Conservation (phyloP, 352 stramenopile genomes). For the Globisporangium cylindrosporum region DNA sequence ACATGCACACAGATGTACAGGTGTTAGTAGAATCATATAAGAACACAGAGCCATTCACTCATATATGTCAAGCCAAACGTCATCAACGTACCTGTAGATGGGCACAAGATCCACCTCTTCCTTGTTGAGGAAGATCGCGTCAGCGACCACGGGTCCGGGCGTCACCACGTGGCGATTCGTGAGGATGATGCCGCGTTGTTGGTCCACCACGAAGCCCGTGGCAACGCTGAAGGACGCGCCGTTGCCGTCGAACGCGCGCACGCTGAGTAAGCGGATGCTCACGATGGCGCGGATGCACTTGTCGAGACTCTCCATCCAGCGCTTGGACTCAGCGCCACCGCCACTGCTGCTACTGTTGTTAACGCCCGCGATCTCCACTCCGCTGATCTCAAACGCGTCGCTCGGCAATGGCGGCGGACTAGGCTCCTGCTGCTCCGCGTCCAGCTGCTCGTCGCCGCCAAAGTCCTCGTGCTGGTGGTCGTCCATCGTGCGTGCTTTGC, state of each 20-base stretch:
- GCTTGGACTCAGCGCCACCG: conserved; percentile 50
- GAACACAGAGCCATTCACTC: background rate
- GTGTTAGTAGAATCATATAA: background rate
- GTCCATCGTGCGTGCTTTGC: conserved; percentile 12
- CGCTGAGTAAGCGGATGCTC: conserved; percentile 83
- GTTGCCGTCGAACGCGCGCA: conserved; percentile 88
- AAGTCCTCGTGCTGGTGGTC: conserved; percentile 17
- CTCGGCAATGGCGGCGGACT: background rate
- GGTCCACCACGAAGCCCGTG: conserved; percentile 91
- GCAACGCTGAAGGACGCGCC: conserved; percentile 83
- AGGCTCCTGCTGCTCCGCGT: conserved; percentile 9
- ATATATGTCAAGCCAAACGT: background rate
- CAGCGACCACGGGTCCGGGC: conserved; percentile 79
- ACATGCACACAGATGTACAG: background rate
- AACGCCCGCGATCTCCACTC: conserved; percentile 6
- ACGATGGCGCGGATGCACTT: conserved; percentile 77
- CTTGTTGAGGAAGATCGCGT: conserved; percentile 94
- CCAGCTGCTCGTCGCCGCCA: conserved; percentile 14
- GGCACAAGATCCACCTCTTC: conserved; percentile 90
- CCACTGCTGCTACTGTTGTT: background rate
- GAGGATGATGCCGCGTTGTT: conserved; percentile 83
- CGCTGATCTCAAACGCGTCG: conserved; percentile 20
- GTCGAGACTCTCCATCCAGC: conserved; percentile 71
- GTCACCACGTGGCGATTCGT: conserved; percentile 93
- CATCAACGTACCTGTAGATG: conserved; percentile 64